A percentile compares a stretch with the other conserved stretches of the same genome.
phyloP scores from a whole-genome alignment of 768 basidiomycete species.

The Paxillus rubicundulus region DNA sequence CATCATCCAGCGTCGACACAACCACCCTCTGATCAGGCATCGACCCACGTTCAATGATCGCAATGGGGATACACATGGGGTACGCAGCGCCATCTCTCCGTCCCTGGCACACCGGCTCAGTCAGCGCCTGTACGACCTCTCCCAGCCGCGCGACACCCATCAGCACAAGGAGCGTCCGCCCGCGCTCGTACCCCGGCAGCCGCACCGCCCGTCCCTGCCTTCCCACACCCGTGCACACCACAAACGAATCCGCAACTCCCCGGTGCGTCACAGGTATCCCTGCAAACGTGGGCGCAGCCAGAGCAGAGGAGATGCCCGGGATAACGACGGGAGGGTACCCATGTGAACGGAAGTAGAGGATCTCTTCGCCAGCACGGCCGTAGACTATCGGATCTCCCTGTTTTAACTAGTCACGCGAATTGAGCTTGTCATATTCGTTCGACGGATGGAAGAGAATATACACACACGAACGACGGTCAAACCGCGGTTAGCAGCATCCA shows the following conservation, averaged over 20 bases:
- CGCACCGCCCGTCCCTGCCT: slow-evolving; percentile 76
- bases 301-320: slow-evolving; percentile 86
- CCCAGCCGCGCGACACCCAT: slow-evolving; percentile 93
- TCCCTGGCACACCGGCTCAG: slow-evolving; percentile 28
- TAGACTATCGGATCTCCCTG: slow-evolving; percentile 98
- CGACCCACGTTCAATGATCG: slow-evolving; percentile 92
- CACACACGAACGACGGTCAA: slow-evolving; percentile 83
- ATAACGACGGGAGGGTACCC: slow-evolving; percentile 84
- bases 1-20: slow-evolving; percentile 68
- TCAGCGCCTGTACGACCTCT: slow-evolving; percentile 66
- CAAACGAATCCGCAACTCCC: slow-evolving; percentile 86
- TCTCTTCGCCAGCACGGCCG: slow-evolving; percentile 92
- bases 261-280: slow-evolving; percentile 95
- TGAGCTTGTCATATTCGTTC: not conserved
- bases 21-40: slow-evolving; percentile 90
- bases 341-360: slow-evolving; percentile 83
- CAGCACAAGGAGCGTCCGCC: slow-evolving; percentile 77
- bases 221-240: slow-evolving; percentile 94
- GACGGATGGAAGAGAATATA: slow-evolving; percentile 2
- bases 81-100: slow-evolving; percentile 59
- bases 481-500: slow-evolving; percentile 77
- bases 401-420: slow-evolving; percentile 59
- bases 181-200: slow-evolving; percentile 85
- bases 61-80: slow-evolving; percentile 78
- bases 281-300: slow-evolving; percentile 87